These are phyloP conservation scores for Adansonia madagascariensis DNA, from an alignment of 441 rosid genomes.

Conservation along the genomic window DNA sequence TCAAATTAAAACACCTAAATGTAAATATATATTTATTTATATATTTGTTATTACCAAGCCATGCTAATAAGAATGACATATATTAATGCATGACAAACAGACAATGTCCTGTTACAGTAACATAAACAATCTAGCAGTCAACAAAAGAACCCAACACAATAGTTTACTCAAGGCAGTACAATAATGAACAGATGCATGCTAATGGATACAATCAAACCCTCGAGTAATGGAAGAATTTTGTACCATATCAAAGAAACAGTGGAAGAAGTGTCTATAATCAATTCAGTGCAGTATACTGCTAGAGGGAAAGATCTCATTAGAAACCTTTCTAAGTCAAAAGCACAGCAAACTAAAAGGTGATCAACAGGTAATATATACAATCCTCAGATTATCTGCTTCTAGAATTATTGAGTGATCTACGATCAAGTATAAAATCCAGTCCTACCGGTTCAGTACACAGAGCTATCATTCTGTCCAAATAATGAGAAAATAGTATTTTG, in stretches of 20 bases:
- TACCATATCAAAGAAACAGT: no score
- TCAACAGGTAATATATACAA: not conserved
- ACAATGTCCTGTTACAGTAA: not conserved
- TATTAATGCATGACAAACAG: not conserved
- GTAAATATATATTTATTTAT: no score
- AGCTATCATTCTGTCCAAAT: not conserved
- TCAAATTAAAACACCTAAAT: not conserved
- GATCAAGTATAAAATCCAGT: not conserved
- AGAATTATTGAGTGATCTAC: not conserved
- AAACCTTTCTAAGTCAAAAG: constrained; percentile 1
- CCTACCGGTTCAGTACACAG: not conserved
- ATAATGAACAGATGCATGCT: not conserved
- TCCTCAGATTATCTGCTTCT: not conserved
- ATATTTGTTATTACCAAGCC: not conserved
- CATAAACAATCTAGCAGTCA: not conserved
- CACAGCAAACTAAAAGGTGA: not conserved
- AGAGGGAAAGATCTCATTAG: constrained; percentile 15
- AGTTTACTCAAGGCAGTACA: not conserved
- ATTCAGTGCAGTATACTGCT: constrained; percentile 34
- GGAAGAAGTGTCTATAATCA: no score
- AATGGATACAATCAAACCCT: not conserved
- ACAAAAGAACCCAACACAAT: not conserved
- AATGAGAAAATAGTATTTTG: not conserved
- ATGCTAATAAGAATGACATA: not conserved
- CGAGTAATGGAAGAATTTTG: not conserved